phyloP scores from a whole-genome alignment of 441 rosid species.

The Capsella rubella region DNA sequence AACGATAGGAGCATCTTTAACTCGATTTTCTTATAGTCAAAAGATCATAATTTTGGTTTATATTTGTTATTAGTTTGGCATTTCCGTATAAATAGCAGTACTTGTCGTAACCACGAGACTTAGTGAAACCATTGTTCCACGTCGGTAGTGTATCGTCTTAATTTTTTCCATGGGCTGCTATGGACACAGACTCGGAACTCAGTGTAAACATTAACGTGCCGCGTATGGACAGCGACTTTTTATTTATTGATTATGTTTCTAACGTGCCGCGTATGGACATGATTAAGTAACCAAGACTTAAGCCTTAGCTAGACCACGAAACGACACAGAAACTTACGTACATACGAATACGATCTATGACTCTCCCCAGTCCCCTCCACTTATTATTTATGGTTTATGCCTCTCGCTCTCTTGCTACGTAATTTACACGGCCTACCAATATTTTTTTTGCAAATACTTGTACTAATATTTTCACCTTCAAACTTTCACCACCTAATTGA shows the following conservation, averaged over 20 bases:
- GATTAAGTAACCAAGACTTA: not conserved
- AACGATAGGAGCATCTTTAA: too few relatives aligned
- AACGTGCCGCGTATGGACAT: not conserved
- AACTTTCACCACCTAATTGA: too few relatives aligned
- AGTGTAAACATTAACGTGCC: slow-evolving; percentile 32
- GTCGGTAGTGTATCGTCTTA: not conserved
- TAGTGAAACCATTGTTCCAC: slow-evolving; percentile 22
- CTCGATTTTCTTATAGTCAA: too few relatives aligned
- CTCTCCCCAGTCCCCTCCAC: not conserved
- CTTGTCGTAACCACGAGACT: too few relatives aligned
- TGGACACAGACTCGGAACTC: not conserved
- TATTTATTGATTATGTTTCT: not conserved
- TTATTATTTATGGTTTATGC: not conserved
- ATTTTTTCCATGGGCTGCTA: slow-evolving; percentile 12
- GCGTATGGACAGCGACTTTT: slow-evolving; percentile 30
- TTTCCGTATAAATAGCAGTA: too few relatives aligned
- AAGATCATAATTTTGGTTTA: too few relatives aligned
- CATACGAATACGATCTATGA: not conserved
- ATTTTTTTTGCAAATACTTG: too few relatives aligned
- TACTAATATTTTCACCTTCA: too few relatives aligned
- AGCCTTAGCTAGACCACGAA: not conserved
- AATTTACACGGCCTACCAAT: too few relatives aligned
- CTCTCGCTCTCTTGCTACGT: too few relatives aligned
- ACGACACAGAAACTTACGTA: slow-evolving; percentile 18
- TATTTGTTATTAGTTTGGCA: too few relatives aligned